Evolutionary conservation across 1,284 basidiomycete genomes (phyloP), one percentile per base, ranked within the genome.

Genomic region (Bjerkandera adusta): DNA sequence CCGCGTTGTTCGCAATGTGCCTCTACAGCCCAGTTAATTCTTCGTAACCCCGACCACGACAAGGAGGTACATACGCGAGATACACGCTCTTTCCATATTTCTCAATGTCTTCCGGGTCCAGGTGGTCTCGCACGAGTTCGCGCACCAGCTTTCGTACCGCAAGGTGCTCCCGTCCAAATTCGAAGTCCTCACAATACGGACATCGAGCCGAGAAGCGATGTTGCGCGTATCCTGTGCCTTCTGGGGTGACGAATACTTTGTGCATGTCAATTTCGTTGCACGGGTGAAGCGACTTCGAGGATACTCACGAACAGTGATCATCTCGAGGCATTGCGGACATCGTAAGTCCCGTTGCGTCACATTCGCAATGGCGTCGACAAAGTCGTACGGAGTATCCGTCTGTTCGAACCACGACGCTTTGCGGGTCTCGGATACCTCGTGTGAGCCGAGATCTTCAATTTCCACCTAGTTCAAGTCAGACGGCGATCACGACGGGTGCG

Each of bases 191-290:
- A 36, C 54, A 56, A 6, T 15, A 3, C 3, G 20, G 12, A 30
- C 54, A 56, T 20, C 24, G 35, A 21, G 29, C 8, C 13, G 13
- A 15, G 36, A 56, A 56, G 10, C 45, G 18, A n/a, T 42, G 35
- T 24, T 56, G 54, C 3, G 45, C 21, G 26, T 54, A 54, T 4
- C 52, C 52, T 12, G 38, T 46, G 24, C 43, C 52, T 1, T 43
- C 22, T 7, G 18, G 18, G 10, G 35, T 40, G 6, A 51, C 26
- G 37, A 41, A 44, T 1, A 47, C 52, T 54, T 36, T 3, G 11
- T 10, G 20, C 10, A 13, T 4, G n/a, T n/a, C n/a, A n/a, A n/a
- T n/a, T n/a, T n/a, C n/a, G n/a, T n/a, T n/a, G n/a, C n/a, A n/a
- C n/a, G n/a, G n/a, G n/a, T n/a, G n/a, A n/a, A n/a, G n/a, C n/a